Base-by-base conservation (phyloP, 495 filamentous ascomycete genomes). In the Aspergillus homomorphus region DNA sequence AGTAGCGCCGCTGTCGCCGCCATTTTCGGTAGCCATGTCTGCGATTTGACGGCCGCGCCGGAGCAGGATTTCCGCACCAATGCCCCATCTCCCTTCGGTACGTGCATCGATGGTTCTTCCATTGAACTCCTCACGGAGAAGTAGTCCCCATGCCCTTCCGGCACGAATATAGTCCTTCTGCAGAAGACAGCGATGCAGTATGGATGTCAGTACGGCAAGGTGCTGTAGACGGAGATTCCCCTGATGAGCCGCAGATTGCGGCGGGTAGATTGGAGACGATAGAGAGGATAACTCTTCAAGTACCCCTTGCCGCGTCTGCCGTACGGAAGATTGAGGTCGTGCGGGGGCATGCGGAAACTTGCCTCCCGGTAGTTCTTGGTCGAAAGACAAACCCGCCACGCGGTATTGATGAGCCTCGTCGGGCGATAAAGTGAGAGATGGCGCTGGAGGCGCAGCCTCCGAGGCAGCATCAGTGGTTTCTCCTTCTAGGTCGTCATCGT, bases 1-100 rank as follows among this genome's bases (percentile, higher is more conserved):
- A 1, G 44, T 21, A 5, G 19, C 22, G 23, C 51, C 48, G 49
- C 20, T 42, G 18, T 44, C 28, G 44, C 45, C 24, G 46, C 16
- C 22, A 51, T 33, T 49, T 61, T 52, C 43, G 46, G 43, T 20
- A 45, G 45, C 21, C 20, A 38, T 57, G 14, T 66, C 42, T 7
- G 62, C 54, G 30, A 63, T 44, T 50, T 70, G 64, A 56, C 61
- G 54, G 57, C 70, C 67, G 63, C 76, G 70, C 15, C 80, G 77
- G 24, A 89, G 74, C 48, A 89, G 65, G 45, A 90, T 75, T 62
- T 90, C 87, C 16, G 86, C 87, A 23, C 87, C 87, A 45, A 90
- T 81, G 15, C 85, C 86, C 87, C 87, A 90, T 56, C 82, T 72
- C 8, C 74, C 79, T 55, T 78, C 77, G 19, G 51, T 71, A 28